phyloP scores from a whole-genome alignment of 2,329 filamentous ascomycete species.

The Calcarisporium arbuscula region DNA sequence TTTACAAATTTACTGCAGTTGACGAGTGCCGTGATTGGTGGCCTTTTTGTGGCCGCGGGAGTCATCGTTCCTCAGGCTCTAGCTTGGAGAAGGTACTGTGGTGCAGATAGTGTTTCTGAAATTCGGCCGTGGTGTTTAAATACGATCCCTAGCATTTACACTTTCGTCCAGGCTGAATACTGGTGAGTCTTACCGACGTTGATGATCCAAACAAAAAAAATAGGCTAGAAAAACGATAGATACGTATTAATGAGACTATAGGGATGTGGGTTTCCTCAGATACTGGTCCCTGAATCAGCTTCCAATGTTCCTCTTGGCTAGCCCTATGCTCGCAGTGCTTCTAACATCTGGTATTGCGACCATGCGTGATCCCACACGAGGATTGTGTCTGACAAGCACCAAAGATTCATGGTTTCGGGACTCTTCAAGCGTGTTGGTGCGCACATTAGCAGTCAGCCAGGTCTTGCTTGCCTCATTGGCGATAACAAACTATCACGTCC shows the following conservation, averaged over 20 bases:
- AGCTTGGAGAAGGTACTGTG: slow-evolving; percentile 70
- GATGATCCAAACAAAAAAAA: neutral
- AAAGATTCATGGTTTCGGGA: too few relatives aligned
- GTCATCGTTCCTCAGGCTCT: slow-evolving; percentile 65
- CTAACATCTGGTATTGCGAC: slow-evolving; percentile 50
- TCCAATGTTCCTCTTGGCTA: slow-evolving; percentile 79
- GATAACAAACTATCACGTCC: slow-evolving; percentile 79
- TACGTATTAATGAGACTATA: slow-evolving; percentile 27
- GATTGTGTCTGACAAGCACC: too few relatives aligned
- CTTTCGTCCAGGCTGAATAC: slow-evolving; percentile 82
- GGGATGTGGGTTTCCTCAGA: slow-evolving; percentile 79
- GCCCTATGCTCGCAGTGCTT: slow-evolving; percentile 64
- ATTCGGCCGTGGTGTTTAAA: slow-evolving; percentile 68
- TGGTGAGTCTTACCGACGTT: slow-evolving; percentile 56
- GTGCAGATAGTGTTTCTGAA: slow-evolving; percentile 17
- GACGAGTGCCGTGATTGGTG: slow-evolving; percentile 56
- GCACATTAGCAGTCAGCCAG: slow-evolving; percentile 65
- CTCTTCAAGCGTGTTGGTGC: slow-evolving; percentile 26
- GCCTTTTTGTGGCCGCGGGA: slow-evolving; percentile 60
- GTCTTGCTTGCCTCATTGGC: slow-evolving; percentile 64
- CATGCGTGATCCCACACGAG: slow-evolving; percentile 12
- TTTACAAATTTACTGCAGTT: slow-evolving; percentile 44
- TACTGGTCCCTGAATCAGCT: slow-evolving; percentile 89
- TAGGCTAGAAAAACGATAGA: neutral
- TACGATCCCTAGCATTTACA: slow-evolving; percentile 78